A percentile compares a stretch with the other conserved stretches of the same genome.
phyloP scores from a whole-genome alignment of 208 protist genomes.

The Trypanosoma cruzi region DNA sequence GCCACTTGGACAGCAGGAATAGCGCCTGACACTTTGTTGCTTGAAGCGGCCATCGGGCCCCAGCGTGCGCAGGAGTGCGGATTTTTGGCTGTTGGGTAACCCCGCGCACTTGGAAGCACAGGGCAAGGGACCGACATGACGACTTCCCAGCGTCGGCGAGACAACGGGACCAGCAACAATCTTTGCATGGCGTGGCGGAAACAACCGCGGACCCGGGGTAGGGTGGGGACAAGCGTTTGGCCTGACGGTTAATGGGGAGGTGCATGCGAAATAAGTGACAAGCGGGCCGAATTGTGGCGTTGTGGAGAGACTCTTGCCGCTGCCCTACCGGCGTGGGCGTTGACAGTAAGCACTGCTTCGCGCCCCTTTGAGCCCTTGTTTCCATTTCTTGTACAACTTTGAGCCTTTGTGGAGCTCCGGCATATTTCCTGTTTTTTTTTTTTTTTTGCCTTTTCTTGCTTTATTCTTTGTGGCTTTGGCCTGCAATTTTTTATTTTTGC shows the following conservation, averaged over 20 bases:
- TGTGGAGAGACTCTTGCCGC: constrained; percentile 46
- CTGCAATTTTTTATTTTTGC: too few relatives aligned
- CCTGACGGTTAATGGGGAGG: constrained; percentile 58
- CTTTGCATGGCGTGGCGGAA: background rate
- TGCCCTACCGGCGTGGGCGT: constrained; percentile 51
- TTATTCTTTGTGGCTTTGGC: constrained; percentile 24
- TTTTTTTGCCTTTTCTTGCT: constrained; percentile 16
- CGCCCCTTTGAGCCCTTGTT: constrained; percentile 14
- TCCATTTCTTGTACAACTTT: background rate
- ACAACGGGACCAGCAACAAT: constrained; percentile 7
- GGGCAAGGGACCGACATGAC: background rate
- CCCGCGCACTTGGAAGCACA: too few relatives aligned
- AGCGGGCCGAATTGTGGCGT: constrained; percentile 44
- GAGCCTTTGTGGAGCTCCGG: background rate
- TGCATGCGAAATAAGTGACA: constrained; percentile 61
- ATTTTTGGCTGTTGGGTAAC: background rate
- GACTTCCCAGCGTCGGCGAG: background rate
- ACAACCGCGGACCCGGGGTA: background rate
- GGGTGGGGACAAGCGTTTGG: constrained; percentile 35
- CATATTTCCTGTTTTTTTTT: background rate
- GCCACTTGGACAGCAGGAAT: background rate
- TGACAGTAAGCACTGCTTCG: constrained; percentile 5
- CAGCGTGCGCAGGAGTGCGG: constrained; percentile 5
- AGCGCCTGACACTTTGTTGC: background rate
- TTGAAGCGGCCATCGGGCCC: constrained; percentile 19